Evolutionary conservation across 257 asterid species (phyloP), one percentile per base, ranked within the genome.

Genomic region (Petunia axillaris): DNA sequence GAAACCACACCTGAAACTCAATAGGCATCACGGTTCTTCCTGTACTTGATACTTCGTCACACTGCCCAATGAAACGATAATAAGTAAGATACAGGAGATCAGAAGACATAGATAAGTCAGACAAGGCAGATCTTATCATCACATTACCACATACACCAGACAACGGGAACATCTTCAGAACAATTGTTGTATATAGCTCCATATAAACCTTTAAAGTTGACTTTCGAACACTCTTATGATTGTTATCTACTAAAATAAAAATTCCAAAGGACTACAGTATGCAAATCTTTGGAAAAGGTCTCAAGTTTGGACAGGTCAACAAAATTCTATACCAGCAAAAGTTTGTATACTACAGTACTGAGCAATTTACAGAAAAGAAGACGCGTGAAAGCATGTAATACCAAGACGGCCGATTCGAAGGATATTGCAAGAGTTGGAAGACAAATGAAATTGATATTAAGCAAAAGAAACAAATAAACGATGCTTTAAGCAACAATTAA

Each of bases 11-110:
- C 97, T 85, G 85, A 81, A 93, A 92, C 80, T 87, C 89, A 81
- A 91, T 43, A 5, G 93, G 97, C 75, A 68, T 87, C 78, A 78
- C 74, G 44, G 96, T 92, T 86, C 80, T 87, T 46, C 98, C 97
- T 4, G 81, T 73, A 38, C 16, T 76, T 4, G 94, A 91, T 71
- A 88, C 44, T 82, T 88, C 97, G 77, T 91, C 97, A 80, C 89
- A 89, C 98, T 93, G 94, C 75, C 76, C 50, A 87, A 55, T 41
- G 54, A 10, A 81, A 80, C 8, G 73, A 77, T 25, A 58, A 50
- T 52, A 63, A 77, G 62, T 50, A 59, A 63, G 37, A 83, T 65
- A 50, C 57, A 80, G 80, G 73, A 73, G 66, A 11, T 25, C 59
- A 66, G 15, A 80, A 8, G 37, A 37, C 71, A 66, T 14, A 73